Base-by-base conservation (phyloP, 345 rosid genomes). In the Noccaea caerulescens region DNA sequence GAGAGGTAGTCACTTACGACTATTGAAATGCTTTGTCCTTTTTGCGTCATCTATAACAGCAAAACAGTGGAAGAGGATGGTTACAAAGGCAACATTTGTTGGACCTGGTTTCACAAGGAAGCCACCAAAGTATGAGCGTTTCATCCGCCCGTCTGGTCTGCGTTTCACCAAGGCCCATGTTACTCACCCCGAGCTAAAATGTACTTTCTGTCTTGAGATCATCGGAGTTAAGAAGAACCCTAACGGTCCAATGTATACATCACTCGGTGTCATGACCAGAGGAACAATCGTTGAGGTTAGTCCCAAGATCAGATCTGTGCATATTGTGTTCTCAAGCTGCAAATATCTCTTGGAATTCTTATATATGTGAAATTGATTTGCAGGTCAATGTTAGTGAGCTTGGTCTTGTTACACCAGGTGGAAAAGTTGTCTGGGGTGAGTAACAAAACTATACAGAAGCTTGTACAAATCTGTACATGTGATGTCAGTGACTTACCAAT, bases 21-120 rank as follows among this genome's bases (percentile, higher is more conserved):
- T 59, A 25, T 46, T 53, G 39, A 27, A 16, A 36, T 55, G 66
- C 2, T 52, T 45, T 61, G 30, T 20, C 12, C 27, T 39, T 10
- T 43, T 7, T 73, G 53, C 33, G 14, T 10, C 11, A 56, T 30
- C 72, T 72, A 1, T 34, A 4, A 76, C 90, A 91, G 98, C 91
- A 62, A 88, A 91, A 75, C 99, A 91, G 39, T 89, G 97, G 99
- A 93, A 91, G 86, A 80, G 97, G 65, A 88, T 94, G 99, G 91
- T 94, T 58, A 89, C 96, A 0, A 94, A 94, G 78, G 97, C 82
- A 75, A 91, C 96, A 27, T 94, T 89, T 70, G 95, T 87, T 4
- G 96, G 97, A 63, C 88, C 92, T 14, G 90, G 90, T 74, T 91
- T 94, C 72, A 89, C 98, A 0, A 83, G 99, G 73, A 94, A 91